These are phyloP conservation scores for Penicillium chermesinum DNA, from an alignment of 495 filamentous ascomycete genomes.

Conservation along the genomic window DNA sequence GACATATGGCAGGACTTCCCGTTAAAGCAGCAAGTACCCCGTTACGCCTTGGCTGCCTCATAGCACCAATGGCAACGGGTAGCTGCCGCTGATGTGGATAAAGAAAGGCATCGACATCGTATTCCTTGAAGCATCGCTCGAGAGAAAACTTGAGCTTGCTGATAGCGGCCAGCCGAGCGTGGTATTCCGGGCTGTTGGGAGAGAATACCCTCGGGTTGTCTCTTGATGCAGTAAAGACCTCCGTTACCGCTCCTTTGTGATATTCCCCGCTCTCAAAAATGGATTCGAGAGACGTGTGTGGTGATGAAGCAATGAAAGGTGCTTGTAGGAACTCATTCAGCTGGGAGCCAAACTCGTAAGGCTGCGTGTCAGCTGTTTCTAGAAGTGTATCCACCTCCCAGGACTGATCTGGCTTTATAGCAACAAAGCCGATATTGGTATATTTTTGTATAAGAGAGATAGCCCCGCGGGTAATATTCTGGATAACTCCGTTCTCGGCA, in stretches of 20 bases:
- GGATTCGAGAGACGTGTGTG: slow-evolving; percentile 36
- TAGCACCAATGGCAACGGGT: slow-evolving; percentile 51
- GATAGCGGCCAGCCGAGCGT: slow-evolving; percentile 36
- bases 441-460: slow-evolving; percentile 19
- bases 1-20: slow-evolving; percentile 56
- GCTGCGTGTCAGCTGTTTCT: slow-evolving; percentile 48
- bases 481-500: slow-evolving; percentile 52
- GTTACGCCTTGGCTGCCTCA: slow-evolving; percentile 54
- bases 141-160: slow-evolving; percentile 42
- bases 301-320: slow-evolving; percentile 23
- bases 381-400: slow-evolving; percentile 47
- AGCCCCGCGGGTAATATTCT: slow-evolving; percentile 39
- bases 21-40: slow-evolving; percentile 62
- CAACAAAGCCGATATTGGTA: slow-evolving; percentile 13
- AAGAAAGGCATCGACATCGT: slow-evolving; percentile 52
- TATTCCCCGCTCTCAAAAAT: slow-evolving; percentile 56
- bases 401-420: slow-evolving; percentile 37
- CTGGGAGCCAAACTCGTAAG: slow-evolving; percentile 49
- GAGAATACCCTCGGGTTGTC: slow-evolving; percentile 28
- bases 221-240: slow-evolving; percentile 29
- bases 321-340: slow-evolving; percentile 45
- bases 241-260: slow-evolving; percentile 38
- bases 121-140: slow-evolving; percentile 38
- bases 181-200: slow-evolving; percentile 42
- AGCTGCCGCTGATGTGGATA: slow-evolving; percentile 65